phyloP scores from a whole-genome alignment of 192 early-diverging fungal species.

The Coemansia sp. region DNA sequence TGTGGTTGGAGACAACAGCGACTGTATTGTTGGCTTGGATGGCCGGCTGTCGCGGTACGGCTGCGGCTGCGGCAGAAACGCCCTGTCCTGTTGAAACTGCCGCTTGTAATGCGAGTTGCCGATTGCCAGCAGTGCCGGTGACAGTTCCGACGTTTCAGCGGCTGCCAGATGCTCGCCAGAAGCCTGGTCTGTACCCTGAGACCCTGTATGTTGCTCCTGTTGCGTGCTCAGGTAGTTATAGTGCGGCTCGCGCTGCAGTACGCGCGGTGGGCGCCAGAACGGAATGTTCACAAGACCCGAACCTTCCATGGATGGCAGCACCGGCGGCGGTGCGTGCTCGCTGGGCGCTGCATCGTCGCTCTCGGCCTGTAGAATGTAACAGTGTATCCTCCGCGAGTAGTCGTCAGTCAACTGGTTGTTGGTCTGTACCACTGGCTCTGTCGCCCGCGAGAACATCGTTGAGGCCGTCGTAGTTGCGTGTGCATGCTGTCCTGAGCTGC shows the following conservation, averaged over 20 bases:
- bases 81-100: conserved; percentile 13
- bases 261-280: conserved; percentile 53
- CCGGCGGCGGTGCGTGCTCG: conserved; percentile 31
- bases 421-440: conserved; percentile 28
- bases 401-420: conserved; percentile 33
- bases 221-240: conserved; percentile 25
- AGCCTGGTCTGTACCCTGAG: not conserved
- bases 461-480: conserved; percentile 11
- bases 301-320: conserved; percentile 21
- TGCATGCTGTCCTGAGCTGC: not conserved
- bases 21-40: conserved; percentile 18
- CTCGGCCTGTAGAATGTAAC: conserved; percentile 38
- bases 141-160: conserved; percentile 13
- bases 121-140: conserved; percentile 36
- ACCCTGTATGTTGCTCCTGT: not conserved
- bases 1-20: conserved; percentile 8
- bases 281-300: conserved; percentile 24
- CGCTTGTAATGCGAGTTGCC: conserved; percentile 40
- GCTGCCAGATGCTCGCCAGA: not conserved
- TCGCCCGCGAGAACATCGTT: conserved; percentile 10
- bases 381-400: conserved; percentile 35
- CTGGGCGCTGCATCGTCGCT: conserved; percentile 4
- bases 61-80: not conserved
- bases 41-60: not conserved
- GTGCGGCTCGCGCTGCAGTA: conserved; percentile 50